Evolutionary conservation across 2,329 filamentous ascomycete species (phyloP), one percentile per base, ranked within the genome.

Genomic region (Achaetomium macrosporum): DNA sequence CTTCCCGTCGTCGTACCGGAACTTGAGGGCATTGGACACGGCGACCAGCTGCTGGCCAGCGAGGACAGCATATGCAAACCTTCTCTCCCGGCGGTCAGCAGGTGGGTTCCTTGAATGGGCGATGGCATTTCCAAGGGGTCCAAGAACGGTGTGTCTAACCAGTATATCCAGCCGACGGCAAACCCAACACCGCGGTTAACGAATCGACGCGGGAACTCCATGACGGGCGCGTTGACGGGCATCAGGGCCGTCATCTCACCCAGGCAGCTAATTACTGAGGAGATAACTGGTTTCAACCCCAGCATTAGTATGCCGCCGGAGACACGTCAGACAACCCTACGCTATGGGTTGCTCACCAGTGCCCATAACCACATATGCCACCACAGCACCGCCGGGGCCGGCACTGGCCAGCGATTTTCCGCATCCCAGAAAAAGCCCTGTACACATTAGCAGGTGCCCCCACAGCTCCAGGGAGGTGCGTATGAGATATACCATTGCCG

Each of bases 351-450:
- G 25, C 46, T 45, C 30, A 57, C 52, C 52, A 4, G 68, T 71
- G 20, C 71, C 72, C 62, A 73, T 71, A 17, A 75, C 63, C 1
- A 73, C 50, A 51, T 74, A 74, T 35, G 63, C 63, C 29, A 73
- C 53, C 20, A 73, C 65, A 13, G 70, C 68, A 17, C 70, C 69
- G 2, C 70, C 71, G 10, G 71, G 70, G 6, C 71, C 71, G 20
- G 68, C 71, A n/a, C 63, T 64, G 8, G 69, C 68, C 17, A 73
- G 63, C 0, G 70, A 71, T 51, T 59, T 64, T 6, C 71, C 70
- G 57, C 67, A 69, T 17, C 69, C 69, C 17, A 73, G 63, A 48
- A 73, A 73, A 5, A 73, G 62, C 13, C 69, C 68, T 69, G 25
- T 1, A 36, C 25, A 31, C 12, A 20, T 17, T 10, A 19, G 29